Base-by-base conservation (phyloP, 768 basidiomycete genomes). In the Auriscalpium microsporum region DNA sequence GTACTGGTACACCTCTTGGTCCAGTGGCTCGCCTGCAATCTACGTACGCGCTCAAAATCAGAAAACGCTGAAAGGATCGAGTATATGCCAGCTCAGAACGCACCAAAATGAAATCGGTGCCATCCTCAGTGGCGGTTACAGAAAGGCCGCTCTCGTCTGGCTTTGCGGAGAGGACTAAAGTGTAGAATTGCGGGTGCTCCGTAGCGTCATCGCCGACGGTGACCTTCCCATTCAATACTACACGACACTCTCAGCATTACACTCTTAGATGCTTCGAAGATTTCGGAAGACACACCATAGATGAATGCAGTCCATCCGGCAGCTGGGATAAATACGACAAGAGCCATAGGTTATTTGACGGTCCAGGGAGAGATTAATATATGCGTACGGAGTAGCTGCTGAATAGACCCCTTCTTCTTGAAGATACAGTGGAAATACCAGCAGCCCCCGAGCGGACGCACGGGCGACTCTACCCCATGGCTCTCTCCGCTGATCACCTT, bases 401-500 rank as follows among this genome's bases (percentile, higher is more conserved):
- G 28, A 28, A 67, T 65, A 44, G 70, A 74, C 2, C 79, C 83
- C 34, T 81, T 76, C 57, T 78, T 77, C 28, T 77, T 71, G 67
- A 94, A 83, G 56, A 73, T 81, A 58, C 86, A 71, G 65, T 94
- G 90, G 72, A 94, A 85, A 70, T 82, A 96, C 90, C 91, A 94
- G 69, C 93, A 94, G 6, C 94, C 94, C 11, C 94, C 94, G 0
- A 94, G 78, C 0, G 91, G 91, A 48, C 87, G 75, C 21, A 98
- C 94, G 28, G 93, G 93, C 2, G 91, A 94, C 65, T 87, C 86
- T 13, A 83, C 76, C 11, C 89, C 92, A 60, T 94, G 82, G 56
- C 90, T 89, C 67, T 84, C 86, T 6, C 95, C 95, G 59, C 89
- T 92, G 61, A 97, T 90, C 42, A 98, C 86, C 65, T 82, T 90